Evolutionary conservation across 1,284 basidiomycete species (phyloP).

Genomic region (Laetiporus sulphureus): DNA sequence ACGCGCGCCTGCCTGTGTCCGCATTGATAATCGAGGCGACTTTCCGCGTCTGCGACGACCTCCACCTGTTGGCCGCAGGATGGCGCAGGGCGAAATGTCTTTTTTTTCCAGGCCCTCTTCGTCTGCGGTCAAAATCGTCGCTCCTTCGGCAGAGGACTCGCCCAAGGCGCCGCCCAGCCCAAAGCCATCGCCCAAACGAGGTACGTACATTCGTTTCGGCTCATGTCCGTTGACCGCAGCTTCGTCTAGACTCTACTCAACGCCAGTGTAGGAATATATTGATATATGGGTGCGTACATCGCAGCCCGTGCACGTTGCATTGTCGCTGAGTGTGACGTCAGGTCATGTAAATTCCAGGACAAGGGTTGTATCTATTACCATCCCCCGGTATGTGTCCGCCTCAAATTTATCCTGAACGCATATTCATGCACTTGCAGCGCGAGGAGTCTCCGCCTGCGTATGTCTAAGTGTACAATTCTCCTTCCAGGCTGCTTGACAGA

Average conservation of each 20-base stretch:
- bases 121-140: constrained; percentile 53
- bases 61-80: constrained; percentile 21
- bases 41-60: constrained; percentile 7
- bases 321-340: constrained; percentile 26
- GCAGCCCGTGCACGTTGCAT: too few relatives aligned
- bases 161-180: constrained; percentile 30
- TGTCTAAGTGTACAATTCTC: too few relatives aligned
- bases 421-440: constrained; percentile 17
- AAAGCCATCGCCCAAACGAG: constrained; percentile 33
- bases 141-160: constrained; percentile 35
- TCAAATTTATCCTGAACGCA: background rate
- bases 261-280: constrained; percentile 83
- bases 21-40: background rate
- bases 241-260: constrained; percentile 51
- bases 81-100: constrained; percentile 27
- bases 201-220: constrained; percentile 23
- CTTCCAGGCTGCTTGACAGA: constrained; percentile 5
- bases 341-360: constrained; percentile 80
- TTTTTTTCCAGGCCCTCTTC: constrained; percentile 43
- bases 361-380: constrained; percentile 83
- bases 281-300: constrained; percentile 82
- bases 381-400: constrained; percentile 46
- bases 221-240: constrained; percentile 9
- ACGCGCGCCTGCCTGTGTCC: background rate
- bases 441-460: constrained; percentile 23